Evolutionary conservation across 1,284 basidiomycete species (phyloP), one percentile per base, ranked within the genome.

Genomic region (Ustilago trichophora): DNA sequence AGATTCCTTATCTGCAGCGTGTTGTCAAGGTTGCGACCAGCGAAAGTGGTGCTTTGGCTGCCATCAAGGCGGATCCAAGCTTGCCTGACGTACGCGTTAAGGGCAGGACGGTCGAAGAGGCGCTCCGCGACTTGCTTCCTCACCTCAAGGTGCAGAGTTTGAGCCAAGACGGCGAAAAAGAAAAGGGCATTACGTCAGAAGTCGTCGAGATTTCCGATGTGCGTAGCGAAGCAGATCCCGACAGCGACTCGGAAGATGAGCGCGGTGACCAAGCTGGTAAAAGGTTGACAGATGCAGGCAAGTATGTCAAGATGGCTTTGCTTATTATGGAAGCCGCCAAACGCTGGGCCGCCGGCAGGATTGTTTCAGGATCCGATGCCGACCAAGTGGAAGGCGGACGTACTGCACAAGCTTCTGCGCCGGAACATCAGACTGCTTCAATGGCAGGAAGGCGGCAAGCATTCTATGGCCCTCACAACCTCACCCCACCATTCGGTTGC

Each of bases 41-140:
- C 76, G 90, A 88, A 58, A 90, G 91, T 0, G 95, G 95, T 4
- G 91, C 91, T 0, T 94, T 92, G 81, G 93, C 89, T 3, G 94
- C 92, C 0, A 84, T 98, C 40, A 86, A 90, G 21, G 85, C 89
- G 4, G 92, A 96, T 64, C 89, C 88, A 40, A 82, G 83, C 24
- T 87, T 90, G 0, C 83, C 83, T 1, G 83, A 85, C 13, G 88
- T 97, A 41, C 79, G 81, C 1, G 76, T 90, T 9, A 81, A 82
- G 0, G 91, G 91, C 2, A 85, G 86, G 43, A 83, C 83, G 1
- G 82, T 96, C 19, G 84, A 87, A 6, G 86, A 90, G 44, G 91
- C 94, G 78, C 70, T 96, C 43, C 86, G 62, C 11, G 62, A 69
- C 19, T 46, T 79, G 38, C 54, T 80, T 2, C 73, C 73, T 3